Base-by-base conservation (phyloP, 2,329 filamentous ascomycete species). In the Monosporascus sp. region DNA sequence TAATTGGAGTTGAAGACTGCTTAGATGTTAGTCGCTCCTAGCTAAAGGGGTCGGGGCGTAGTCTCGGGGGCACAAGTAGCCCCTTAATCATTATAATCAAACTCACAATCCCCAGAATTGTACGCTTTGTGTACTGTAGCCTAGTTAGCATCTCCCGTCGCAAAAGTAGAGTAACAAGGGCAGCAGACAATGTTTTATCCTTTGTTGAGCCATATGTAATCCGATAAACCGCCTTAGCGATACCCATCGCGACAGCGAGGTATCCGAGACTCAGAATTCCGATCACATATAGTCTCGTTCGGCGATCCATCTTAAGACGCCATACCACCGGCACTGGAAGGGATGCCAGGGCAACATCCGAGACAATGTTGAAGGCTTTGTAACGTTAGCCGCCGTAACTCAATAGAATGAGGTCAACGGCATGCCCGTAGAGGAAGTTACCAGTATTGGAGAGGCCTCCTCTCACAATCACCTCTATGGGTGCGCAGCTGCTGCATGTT, bases 341-440 rank as follows among this genome's bases (percentile, higher is more conserved):
- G 1, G 71, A 67, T 1, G 72, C 73, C 37, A 76, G 73, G n/a
- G 69, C 62, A 7, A 75, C 63, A 50, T 76, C 73, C n/a, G 73
- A 75, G 8, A 69, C 65, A 40, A 76, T 74, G 52, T 75, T 74
- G 62, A 73, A 68, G 3, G 61, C 69, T 66, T 63, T 5, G 31
- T 14, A 35, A 14, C 11, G 9, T 35, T 35, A 35, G 31, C 31
- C 4, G 31, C 31, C 31, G 31, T 35, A 35, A 35, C 31, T 35
- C 31, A 35, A 35, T 35, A 14, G 31, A 35, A 35, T 14, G 31
- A 14, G 31, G 11, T 35, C 28, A 5, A 35, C 11, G 31, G 11
- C 9, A 35, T 35, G 31, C 18, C 48, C 56, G 44, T 48, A 55
- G 18, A 55, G 0, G 3, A 20, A 48, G 48, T 7, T 47, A 55